Conservation (phyloP, 2,329 filamentous ascomycete species). For the Botryotinia globosa region DNA sequence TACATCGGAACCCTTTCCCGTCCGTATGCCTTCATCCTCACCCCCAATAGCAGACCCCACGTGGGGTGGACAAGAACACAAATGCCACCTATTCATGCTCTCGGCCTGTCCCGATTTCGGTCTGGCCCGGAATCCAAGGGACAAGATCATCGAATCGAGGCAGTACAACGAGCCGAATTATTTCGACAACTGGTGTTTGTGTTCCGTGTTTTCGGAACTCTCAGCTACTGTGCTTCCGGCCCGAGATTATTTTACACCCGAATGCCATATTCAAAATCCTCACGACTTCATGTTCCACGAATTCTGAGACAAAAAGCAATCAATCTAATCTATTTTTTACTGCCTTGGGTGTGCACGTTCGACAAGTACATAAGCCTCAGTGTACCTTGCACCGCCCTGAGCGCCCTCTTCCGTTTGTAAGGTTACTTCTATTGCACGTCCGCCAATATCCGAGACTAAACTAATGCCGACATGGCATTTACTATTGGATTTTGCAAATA, state of each 20-base stretch:
- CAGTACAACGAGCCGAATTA: neutral
- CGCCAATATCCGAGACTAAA: constrained; percentile 8
- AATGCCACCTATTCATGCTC: neutral
- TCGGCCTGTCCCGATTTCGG: neutral
- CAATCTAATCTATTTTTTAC: constrained; percentile 8
- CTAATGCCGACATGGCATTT: constrained; percentile 10
- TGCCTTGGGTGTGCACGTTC: neutral
- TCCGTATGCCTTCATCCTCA: neutral
- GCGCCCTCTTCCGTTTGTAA: neutral
- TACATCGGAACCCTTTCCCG: neutral
- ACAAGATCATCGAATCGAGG: neutral
- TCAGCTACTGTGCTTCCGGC: constrained; percentile 2
- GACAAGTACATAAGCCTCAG: neutral
- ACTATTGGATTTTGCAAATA: neutral
- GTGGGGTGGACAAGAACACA: constrained; percentile 9
- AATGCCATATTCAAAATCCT: neutral
- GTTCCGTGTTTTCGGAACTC: neutral
- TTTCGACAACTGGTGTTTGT: neutral
- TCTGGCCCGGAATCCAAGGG: constrained; percentile 7
- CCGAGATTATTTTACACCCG: neutral
- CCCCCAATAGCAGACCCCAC: constrained; percentile 2
- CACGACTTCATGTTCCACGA: neutral
- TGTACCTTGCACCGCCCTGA: constrained; percentile 2
- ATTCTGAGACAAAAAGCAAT: constrained; percentile 1
- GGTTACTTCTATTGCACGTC: neutral